Evolutionary conservation across 1,284 basidiomycete species (phyloP).

Genomic region (Cutaneotrichosporon dermatis): DNA sequence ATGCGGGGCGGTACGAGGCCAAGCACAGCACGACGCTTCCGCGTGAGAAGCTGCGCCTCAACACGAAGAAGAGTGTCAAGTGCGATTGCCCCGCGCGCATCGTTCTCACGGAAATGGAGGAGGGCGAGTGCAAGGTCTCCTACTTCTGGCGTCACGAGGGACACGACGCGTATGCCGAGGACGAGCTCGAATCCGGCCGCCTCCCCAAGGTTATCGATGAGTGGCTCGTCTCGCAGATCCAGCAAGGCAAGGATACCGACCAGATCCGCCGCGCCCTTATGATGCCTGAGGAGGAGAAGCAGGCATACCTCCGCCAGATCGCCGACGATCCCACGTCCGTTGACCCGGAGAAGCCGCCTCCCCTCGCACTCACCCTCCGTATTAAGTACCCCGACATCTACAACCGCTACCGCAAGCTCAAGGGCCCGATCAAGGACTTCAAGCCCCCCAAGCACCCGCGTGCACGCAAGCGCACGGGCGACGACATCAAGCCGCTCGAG

Average conservation of each 20-base stretch:
- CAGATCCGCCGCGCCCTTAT: conserved; percentile 36
- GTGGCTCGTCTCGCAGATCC: conserved; percentile 42
- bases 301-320: conserved; percentile 33
- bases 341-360: conserved; percentile 36
- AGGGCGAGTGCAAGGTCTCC: conserved; percentile 35
- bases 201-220: conserved; percentile 43
- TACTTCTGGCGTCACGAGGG: conserved; percentile 46
- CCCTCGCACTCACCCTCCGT: conserved; percentile 34
- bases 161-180: conserved; percentile 42
- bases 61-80: conserved; percentile 47
- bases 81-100: conserved; percentile 42
- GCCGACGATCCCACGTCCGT: conserved; percentile 33
- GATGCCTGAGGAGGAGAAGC: conserved; percentile 39
- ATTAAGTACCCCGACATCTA: conserved; percentile 48
- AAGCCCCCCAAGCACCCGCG: conserved; percentile 29
- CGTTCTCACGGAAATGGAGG: conserved; percentile 40
- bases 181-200: conserved; percentile 34
- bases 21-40: conserved; percentile 39
- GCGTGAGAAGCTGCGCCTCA: conserved; percentile 37
- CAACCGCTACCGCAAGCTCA: conserved; percentile 45
- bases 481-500: neutral
- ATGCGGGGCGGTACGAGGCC: conserved; percentile 41
- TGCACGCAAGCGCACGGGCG: conserved; percentile 4
- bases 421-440: conserved; percentile 40
- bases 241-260: conserved; percentile 37